A percentile compares a stretch with the other conserved stretches of the same genome.
These are phyloP conservation scores for Volvox reticuliferus DNA, from an alignment of 139 green algal species.

Conservation along the genomic window DNA sequence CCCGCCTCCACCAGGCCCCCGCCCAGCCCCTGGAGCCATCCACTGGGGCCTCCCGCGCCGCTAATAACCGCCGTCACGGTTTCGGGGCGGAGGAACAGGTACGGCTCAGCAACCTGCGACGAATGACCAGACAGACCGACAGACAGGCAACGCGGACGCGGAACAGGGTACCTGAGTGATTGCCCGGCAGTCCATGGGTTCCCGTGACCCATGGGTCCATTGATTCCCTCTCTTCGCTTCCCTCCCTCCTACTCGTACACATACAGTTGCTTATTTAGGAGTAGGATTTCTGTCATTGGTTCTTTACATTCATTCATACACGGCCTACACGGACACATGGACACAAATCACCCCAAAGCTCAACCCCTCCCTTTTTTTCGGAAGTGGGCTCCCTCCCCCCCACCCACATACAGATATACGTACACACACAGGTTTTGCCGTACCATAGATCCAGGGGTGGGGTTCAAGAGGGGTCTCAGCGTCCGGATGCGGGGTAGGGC, in stretches of 20 bases:
- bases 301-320: too few species aligned
- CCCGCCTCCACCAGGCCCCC: not conserved
- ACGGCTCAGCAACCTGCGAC: constrained; percentile 26
- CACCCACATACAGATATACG: too few species aligned
- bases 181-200: too few species aligned
- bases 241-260: too few species aligned
- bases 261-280: too few species aligned
- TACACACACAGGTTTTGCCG: not conserved
- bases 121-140: not conserved
- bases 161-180: too few species aligned
- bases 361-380: too few species aligned
- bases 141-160: too few species aligned
- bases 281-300: too few species aligned
- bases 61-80: not conserved
- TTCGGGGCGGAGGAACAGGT: constrained; percentile 32
- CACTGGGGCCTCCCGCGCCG: not conserved
- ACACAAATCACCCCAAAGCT: not conserved
- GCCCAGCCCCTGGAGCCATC: not conserved
- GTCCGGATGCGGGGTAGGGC: not conserved
- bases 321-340: not conserved
- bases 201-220: too few species aligned
- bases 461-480: not conserved
- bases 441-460: not conserved
- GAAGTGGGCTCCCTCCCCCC: too few species aligned
- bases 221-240: too few species aligned